A percentile compares a stretch with the other conserved stretches of the same genome.
These are phyloP conservation scores for Ceratocystiopsis minuta DNA, from an alignment of 2,329 filamentous ascomycete species.

Conservation along the genomic window DNA sequence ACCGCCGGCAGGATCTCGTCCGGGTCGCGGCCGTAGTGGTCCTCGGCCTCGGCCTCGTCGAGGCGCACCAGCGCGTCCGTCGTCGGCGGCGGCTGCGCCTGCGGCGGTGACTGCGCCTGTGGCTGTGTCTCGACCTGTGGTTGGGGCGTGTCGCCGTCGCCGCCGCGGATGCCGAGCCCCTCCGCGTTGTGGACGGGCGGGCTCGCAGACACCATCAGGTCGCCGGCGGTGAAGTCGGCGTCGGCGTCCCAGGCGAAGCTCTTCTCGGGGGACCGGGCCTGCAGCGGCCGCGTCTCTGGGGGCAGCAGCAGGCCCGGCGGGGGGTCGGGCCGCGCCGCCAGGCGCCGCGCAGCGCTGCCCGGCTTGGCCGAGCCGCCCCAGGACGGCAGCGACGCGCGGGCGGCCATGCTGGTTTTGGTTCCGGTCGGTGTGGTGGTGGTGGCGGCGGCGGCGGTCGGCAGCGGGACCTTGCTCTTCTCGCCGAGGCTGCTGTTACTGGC, in stretches of 20 bases:
- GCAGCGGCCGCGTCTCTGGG: too few species aligned
- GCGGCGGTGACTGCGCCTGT: constrained; percentile 8
- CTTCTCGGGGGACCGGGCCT: constrained; percentile 24
- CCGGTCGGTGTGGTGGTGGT: not conserved
- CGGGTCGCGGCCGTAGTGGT: too few species aligned
- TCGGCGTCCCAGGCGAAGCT: constrained; percentile 38
- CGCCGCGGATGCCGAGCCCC: constrained; percentile 15
- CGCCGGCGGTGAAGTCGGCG: constrained; percentile 37
- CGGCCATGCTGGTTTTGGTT: not conserved
- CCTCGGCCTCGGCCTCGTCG: too few species aligned
- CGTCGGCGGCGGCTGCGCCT: too few species aligned
- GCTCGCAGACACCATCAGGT: constrained; percentile 36
- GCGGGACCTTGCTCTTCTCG: constrained; percentile 7
- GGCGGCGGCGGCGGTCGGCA: constrained; percentile 2
- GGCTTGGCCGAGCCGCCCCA: not conserved
- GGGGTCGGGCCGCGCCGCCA: too few species aligned
- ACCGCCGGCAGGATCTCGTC: too few species aligned
- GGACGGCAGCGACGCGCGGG: too few species aligned
- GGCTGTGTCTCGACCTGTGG: not conserved
- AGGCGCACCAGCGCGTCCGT: too few species aligned
- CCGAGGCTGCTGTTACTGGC: constrained; percentile 18
- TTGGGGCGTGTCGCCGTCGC: constrained; percentile 8
- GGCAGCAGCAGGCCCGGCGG: too few species aligned
- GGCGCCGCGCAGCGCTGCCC: too few species aligned
- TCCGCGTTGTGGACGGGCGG: constrained; percentile 26